Percentiles rank a stretch among this genome's conserved stretches.
Evolutionary conservation across 2,329 filamentous ascomycete genomes (phyloP).

Genomic region (Aspergillus pseudoviridinutans): DNA sequence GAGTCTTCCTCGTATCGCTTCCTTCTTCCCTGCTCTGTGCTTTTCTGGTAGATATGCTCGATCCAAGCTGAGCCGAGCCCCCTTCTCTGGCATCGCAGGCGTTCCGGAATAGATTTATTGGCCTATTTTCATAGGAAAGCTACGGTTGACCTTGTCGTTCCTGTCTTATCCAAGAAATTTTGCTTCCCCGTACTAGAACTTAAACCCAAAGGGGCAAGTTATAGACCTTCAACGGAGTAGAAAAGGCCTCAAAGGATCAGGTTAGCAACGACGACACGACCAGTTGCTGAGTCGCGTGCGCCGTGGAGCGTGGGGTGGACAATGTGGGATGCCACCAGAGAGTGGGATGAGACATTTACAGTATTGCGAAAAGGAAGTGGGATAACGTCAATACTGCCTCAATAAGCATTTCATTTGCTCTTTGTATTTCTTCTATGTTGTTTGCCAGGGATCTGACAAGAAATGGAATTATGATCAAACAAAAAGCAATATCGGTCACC

Average conservation of each 20-base stretch:
- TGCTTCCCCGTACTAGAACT: neutral
- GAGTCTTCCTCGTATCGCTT: constrained; percentile 11
- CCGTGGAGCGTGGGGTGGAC: constrained; percentile 2
- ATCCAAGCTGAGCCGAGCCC: constrained; percentile 7
- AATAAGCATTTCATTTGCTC: too few species aligned
- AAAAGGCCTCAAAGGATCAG: neutral
- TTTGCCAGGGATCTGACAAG: neutral
- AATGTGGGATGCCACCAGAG: neutral
- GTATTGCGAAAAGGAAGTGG: neutral
- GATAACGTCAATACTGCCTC: neutral
- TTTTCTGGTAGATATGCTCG: constrained; percentile 16
- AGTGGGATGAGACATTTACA: neutral
- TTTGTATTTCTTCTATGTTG: neutral
- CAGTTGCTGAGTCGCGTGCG: neutral
- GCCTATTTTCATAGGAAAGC: neutral
- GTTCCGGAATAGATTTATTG: constrained; percentile 15
- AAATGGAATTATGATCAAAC: neutral
- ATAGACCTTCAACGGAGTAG: neutral
- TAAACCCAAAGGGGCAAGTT: neutral
- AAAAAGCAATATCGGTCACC: neutral
- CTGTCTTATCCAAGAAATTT: neutral
- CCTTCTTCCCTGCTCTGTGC: constrained; percentile 2
- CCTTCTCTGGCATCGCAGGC: constrained; percentile 27
- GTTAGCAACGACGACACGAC: neutral
- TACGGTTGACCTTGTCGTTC: neutral